Evolutionary conservation across 345 rosid genomes (phyloP), one percentile per base, ranked within the genome.

Genomic region (Sisymbrium irio): DNA sequence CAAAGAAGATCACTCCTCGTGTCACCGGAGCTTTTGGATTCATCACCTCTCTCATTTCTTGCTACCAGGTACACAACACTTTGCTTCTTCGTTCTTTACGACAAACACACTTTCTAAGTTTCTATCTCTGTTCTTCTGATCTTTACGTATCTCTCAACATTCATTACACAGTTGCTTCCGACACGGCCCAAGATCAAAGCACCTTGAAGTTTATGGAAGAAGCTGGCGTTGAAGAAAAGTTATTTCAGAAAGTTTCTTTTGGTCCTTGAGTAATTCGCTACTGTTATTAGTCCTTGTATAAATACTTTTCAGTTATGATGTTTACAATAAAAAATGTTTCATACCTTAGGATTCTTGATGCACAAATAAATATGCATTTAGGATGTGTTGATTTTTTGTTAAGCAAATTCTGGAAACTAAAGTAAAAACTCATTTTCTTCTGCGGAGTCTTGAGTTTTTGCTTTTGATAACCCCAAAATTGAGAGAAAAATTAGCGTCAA

Each of bases 1-100:
- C 98, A n/a, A 79, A 83, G 88, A 92, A 89, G 78, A 88, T 92
- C 55, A 95, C 84, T 66, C 96, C 99, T 65, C 99, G 98, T 58
- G 94, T 90, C 32, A 92, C 97, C 0, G 99, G 99, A 62, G 98
- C 87, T 47, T 81, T 88, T 57, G 98, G 97, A 78, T 89, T 95
- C 75, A 77, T 57, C 75, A 81, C 83, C 55, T 92, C 99, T 60
- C 78, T 92, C 54, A 92, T 95, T 71, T 89, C 99, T 35, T 95
- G 97, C 77, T 95, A 92, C 81, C 99, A 95, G 78, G 81, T 78
- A 78, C 53, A 56, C 32, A 39, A 56, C 49, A 47, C 33, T 58
- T 58, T 2, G 51, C 68, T 39, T 47, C 45, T 19, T 58, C 9
- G 3, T 39, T 62, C 18, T 69, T 28, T 37, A 35, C 54, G 6